Base-by-base conservation (phyloP, 202 grass and related monocot species). In the Saccharum hybrid region DNA sequence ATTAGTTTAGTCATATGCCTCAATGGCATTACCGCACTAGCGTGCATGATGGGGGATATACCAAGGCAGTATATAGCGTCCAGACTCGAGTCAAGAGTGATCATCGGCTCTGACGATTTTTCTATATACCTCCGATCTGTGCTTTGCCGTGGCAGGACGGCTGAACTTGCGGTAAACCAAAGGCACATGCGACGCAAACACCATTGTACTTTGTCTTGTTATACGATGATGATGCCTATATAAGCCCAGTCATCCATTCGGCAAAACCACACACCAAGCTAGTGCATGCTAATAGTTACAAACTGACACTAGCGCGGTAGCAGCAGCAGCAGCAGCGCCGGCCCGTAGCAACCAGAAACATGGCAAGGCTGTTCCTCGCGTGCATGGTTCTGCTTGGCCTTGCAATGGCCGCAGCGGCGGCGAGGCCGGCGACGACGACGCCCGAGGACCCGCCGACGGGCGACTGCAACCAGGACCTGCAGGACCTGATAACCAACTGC, bases 401-500 rank as follows among this genome's bases (percentile, higher is more conserved):
- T 5, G 48, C 83, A 42, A 51, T 77, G 72, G 38, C 78, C 36
- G 78, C 21, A 1, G 46, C 30, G 19, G 77, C 77, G 26, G 71
- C 52, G 33, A 80, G 76, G 71, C 22, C 79, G 59, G 52, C 21
- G 12, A 43, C 34, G 31, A 22, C 45, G 41, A 4, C 49, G 43
- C 28, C 3, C 9, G 65, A 51, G 8, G 30, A 59, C 14, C 66
- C 60, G 40, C 5, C 70, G 36, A 3, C 23, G 0, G 88, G 19
- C 19, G 5, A 73, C 69, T 91, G 88, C 40, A 21, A 63, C 51
- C 9, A 77, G 22, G 91, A 94, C 69, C 0, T 84, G 11, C 15
- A 72, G 8, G 76, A 79, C 33, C 64, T 94, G 69, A 48, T 83
- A 0, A 6, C 43, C 56, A 83, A 56, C 54, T 94, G 91, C 88